Base-by-base conservation (phyloP, 1,284 basidiomycete species). In the Tilletia horrida region DNA sequence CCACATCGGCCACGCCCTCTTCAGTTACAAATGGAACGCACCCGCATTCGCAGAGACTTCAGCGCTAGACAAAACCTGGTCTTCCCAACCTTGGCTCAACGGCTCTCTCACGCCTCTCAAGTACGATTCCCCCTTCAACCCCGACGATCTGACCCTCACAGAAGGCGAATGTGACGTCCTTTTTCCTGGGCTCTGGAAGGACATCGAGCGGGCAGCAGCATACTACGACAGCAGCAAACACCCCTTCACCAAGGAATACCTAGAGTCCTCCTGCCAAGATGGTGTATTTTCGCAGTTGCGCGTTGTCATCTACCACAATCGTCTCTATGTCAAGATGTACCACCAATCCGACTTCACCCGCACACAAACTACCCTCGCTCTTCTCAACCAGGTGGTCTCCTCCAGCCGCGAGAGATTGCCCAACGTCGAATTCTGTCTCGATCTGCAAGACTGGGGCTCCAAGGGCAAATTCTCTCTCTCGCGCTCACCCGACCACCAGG, bases 371-470 rank as follows among this genome's bases (percentile, higher is more conserved):
- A 75, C 77, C 1, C 63, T 77, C 3, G 74, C 73, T 1, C 65
- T 77, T 3, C 71, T 77, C 31, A 69, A 73, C 66, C 73, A 77
- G 64, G 63, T 68, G 16, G 75, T 80, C 14, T 67, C 70, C 9
- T 71, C 71, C 0, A 64, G 73, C 7, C 65, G 73, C 14, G 79
- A 81, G 64, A 71, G 66, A 55, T 59, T 81, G 44, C 79, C 79
- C 2, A 74, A 81, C 66, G 72, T 77, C n/a, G 79, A 81, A 69
- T 81, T 81, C 52, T 78, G 77, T 52, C 61, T 81, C 18, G 70
- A 69, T 27, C 69, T 74, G 57, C 71, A 72, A 52, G 79, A 81
- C 63, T 81, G 79, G 79, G 76, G 76, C 1, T 65, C 62, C 1
- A 68, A 69, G 65, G 77, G 77, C 66, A 78, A 79, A 59, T 78